Conservation (phyloP, 176 grass and related monocot species). For the Hordeum marinum region DNA sequence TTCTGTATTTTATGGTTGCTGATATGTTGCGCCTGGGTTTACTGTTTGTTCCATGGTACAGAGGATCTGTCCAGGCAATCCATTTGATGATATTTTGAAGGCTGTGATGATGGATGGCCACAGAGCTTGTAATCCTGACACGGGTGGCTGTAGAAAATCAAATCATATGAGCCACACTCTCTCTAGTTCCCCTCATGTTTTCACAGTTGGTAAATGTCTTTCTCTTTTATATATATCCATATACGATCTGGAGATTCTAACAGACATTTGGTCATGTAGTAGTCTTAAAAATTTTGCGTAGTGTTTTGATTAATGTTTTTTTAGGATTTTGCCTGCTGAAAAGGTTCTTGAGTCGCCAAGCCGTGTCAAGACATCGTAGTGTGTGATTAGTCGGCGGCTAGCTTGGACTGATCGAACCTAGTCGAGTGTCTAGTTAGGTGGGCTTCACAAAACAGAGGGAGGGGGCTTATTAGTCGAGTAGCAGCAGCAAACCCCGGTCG, state of each 20-base stretch:
- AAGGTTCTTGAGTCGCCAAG: not conserved
- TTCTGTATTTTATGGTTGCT: not conserved
- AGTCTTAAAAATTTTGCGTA: not conserved
- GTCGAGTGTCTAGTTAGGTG: not conserved
- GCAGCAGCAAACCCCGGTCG: not conserved
- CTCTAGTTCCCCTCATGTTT: conserved; percentile 71
- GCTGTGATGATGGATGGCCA: conserved; percentile 69
- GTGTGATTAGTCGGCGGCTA: not conserved
- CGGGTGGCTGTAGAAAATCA: conserved; percentile 65
- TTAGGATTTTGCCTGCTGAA: not conserved
- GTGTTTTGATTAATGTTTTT: not conserved
- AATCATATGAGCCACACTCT: conserved; percentile 87
- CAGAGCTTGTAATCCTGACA: conserved; percentile 67
- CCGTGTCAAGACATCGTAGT: not conserved
- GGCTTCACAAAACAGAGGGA: not conserved
- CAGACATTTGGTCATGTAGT: not conserved
- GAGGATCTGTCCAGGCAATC: conserved; percentile 53
- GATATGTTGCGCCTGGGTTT: not conserved
- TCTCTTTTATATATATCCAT: conserved; percentile 2
- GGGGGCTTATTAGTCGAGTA: not conserved
- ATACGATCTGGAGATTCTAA: not conserved
- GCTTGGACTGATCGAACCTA: not conserved
- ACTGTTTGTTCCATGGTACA: conserved; percentile 24
- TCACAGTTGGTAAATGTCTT: conserved; percentile 74
- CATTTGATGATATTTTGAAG: conserved; percentile 79